These are phyloP conservation scores for Nigrograna mackinnonii DNA, from an alignment of 2,329 filamentous ascomycete genomes.

Conservation along the genomic window DNA sequence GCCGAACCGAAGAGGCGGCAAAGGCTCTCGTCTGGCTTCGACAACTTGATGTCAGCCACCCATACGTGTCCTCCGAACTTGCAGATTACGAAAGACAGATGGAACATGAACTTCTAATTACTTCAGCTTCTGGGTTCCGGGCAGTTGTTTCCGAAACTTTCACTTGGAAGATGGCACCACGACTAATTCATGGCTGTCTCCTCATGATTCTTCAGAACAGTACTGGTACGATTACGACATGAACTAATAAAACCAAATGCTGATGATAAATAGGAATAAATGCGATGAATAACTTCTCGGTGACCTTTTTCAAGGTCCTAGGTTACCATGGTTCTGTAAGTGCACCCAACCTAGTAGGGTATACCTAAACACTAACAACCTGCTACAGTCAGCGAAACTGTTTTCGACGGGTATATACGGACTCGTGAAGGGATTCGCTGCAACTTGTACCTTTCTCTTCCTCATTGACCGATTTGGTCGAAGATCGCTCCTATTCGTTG, in stretches of 20 bases:
- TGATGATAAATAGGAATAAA: too few relatives aligned
- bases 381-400: neutral
- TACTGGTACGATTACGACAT: neutral
- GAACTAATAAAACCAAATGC: neutral
- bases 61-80: neutral
- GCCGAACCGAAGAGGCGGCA: neutral
- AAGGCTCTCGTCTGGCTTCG: neutral
- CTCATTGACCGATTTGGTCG: slow-evolving; percentile 3
- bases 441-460: neutral
- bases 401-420: slow-evolving; percentile 1
- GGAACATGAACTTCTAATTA: neutral
- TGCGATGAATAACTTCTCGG: too few relatives aligned
- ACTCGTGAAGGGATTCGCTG: neutral
- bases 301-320: too few relatives aligned
- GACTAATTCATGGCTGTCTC: neutral
- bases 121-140: neutral
- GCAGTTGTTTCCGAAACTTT: neutral
- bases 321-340: too few relatives aligned
- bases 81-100: too few relatives aligned
- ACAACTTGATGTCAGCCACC: neutral
- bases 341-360: too few relatives aligned
- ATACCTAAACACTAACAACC: neutral
- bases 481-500: neutral
- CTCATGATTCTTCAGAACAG: neutral
- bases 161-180: neutral